phyloP scores from a whole-genome alignment of 2,329 filamentous ascomycete species.

The Leptographium procerum region DNA sequence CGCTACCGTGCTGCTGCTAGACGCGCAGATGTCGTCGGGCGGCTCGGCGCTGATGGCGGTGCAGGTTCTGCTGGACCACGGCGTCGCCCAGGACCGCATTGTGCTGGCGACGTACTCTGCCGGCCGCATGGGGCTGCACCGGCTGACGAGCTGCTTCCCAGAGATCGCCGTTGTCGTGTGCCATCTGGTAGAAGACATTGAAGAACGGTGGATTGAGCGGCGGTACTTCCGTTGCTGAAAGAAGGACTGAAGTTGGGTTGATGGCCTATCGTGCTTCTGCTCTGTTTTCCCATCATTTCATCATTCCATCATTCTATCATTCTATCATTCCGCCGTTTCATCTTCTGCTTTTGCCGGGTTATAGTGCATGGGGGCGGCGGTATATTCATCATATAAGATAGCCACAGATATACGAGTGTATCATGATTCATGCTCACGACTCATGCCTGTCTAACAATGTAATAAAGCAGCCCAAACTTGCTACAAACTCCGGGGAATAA shows the following conservation, averaged over 20 bases:
- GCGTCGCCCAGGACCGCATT: slow-evolving; percentile 72
- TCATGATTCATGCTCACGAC: neutral
- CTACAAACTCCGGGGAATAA: neutral
- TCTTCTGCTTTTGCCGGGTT: too few species aligned
- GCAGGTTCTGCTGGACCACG: slow-evolving; percentile 88
- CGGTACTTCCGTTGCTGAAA: slow-evolving; percentile 75
- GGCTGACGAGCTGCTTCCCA: slow-evolving; percentile 81
- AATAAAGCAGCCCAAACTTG: neutral
- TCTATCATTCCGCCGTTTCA: too few species aligned
- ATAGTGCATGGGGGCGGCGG: too few species aligned
- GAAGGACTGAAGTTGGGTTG: neutral
- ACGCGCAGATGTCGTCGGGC: slow-evolving; percentile 90
- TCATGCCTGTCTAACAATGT: neutral
- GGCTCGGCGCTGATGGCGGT: slow-evolving; percentile 86
- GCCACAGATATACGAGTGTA: neutral
- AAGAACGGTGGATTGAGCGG: slow-evolving; percentile 82
- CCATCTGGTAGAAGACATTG: slow-evolving; percentile 67
- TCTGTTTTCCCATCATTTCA: neutral
- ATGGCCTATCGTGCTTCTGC: neutral
- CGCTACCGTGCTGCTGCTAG: slow-evolving; percentile 67
- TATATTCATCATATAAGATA: neutral
- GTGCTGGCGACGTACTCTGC: slow-evolving; percentile 90
- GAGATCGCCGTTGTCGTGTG: slow-evolving; percentile 78
- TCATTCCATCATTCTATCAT: too few species aligned
- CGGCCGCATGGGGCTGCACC: slow-evolving; percentile 70